These are phyloP conservation scores for Boletus subcaerulescens DNA, from an alignment of 768 basidiomycete genomes.

Conservation along the genomic window DNA sequence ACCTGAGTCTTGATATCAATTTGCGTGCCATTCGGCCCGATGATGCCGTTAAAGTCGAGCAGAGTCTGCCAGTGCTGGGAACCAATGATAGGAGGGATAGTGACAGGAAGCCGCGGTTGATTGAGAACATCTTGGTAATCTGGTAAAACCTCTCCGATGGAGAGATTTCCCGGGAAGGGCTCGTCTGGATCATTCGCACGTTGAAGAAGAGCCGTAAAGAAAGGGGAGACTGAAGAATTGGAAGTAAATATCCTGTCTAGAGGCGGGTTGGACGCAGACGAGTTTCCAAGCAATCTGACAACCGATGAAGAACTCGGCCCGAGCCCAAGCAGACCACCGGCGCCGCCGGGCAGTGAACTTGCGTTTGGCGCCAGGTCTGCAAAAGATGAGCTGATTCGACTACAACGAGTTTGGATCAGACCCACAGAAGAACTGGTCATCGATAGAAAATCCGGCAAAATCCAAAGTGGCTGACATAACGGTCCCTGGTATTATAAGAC, in stretches of 20 bases:
- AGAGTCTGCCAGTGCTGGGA: conserved; percentile 64
- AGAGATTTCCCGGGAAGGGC: conserved; percentile 56
- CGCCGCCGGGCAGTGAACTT: background rate
- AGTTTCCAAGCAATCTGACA: conserved; percentile 36
- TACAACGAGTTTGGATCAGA: background rate
- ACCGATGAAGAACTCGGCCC: conserved; percentile 58
- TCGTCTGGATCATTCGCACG: conserved; percentile 54
- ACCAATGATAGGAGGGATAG: background rate
- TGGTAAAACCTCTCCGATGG: conserved; percentile 55
- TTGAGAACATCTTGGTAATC: conserved; percentile 47
- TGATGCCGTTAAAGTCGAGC: conserved; percentile 58
- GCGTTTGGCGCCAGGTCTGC: conserved; percentile 19
- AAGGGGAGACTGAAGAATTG: conserved; percentile 54
- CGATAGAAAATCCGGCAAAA: conserved; percentile 44
- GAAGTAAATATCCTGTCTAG: conserved; percentile 65
- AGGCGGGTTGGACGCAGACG: conserved; percentile 46
- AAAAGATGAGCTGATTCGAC: conserved; percentile 2
- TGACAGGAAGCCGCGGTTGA: conserved; percentile 52
- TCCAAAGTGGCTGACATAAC: conserved; percentile 29
- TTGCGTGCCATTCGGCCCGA: conserved; percentile 55
- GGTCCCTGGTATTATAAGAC: conserved; percentile 17
- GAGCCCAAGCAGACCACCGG: conserved; percentile 48
- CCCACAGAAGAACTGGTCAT: conserved; percentile 36
- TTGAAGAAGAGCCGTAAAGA: conserved; percentile 60
- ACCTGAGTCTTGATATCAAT: conserved; percentile 49